Percentiles rank a stretch among this genome's conserved stretches.
These are phyloP conservation scores for Talaromyces sp. DNA, from an alignment of 2,329 filamentous ascomycete species.

Conservation along the genomic window DNA sequence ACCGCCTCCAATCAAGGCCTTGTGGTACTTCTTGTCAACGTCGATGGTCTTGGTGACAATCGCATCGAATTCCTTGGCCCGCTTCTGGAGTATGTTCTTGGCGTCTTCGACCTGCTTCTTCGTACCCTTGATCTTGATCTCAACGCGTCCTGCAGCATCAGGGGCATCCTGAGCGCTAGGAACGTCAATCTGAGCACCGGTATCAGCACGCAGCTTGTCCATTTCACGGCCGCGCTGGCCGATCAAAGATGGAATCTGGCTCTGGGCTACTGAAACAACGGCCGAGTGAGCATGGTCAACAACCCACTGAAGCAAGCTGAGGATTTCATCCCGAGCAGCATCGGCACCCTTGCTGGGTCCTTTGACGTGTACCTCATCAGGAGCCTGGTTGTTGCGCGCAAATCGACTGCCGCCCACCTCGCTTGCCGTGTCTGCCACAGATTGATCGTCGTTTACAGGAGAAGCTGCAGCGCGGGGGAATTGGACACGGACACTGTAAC, in stretches of 20 bases:
- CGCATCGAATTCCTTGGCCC: constrained; percentile 80
- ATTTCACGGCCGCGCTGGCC: constrained; percentile 85
- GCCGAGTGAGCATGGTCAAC: constrained; percentile 80
- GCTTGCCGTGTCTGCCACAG: constrained; percentile 63
- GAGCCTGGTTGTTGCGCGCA: constrained; percentile 65
- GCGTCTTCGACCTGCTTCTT: constrained; percentile 87
- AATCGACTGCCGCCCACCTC: constrained; percentile 59
- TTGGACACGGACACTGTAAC: constrained; percentile 92
- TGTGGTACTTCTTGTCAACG: constrained; percentile 90
- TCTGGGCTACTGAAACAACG: constrained; percentile 80
- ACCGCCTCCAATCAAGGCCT: constrained; percentile 76
- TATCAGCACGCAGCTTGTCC: constrained; percentile 79
- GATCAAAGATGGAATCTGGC: constrained; percentile 89
- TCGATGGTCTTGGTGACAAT: constrained; percentile 81
- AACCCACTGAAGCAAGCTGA: constrained; percentile 81
- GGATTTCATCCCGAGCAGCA: constrained; percentile 83
- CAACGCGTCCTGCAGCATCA: constrained; percentile 64
- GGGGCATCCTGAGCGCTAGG: constrained; percentile 71
- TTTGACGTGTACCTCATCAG: constrained; percentile 86
- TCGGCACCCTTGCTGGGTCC: constrained; percentile 92
- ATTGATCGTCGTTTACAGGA: constrained; percentile 60
- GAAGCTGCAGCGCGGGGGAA: constrained; percentile 67
- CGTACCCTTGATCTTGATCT: constrained; percentile 88
- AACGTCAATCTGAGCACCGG: constrained; percentile 86
- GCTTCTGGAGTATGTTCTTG: constrained; percentile 84